These are phyloP conservation scores for Leucocoprinus leucothites DNA, from an alignment of 768 basidiomycete species.

Conservation along the genomic window DNA sequence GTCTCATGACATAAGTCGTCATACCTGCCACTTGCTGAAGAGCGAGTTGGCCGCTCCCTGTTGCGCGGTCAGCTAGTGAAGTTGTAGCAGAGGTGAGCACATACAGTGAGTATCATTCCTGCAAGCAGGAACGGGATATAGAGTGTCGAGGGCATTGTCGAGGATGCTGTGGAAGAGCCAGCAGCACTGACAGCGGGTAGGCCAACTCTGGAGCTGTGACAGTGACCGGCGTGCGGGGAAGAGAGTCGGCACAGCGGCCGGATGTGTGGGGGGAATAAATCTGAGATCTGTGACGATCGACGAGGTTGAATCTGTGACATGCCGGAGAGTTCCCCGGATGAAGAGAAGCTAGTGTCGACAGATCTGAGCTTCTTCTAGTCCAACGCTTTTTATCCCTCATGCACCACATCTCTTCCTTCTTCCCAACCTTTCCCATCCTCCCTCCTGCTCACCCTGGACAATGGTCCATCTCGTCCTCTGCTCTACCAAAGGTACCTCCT, in stretches of 20 bases:
- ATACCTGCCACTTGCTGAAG: constrained; percentile 81
- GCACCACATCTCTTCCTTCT: constrained; percentile 24
- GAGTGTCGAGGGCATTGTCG: constrained; percentile 61
- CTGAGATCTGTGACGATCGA: constrained; percentile 22
- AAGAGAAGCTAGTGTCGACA: constrained; percentile 31
- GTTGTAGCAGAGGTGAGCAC: constrained; percentile 13
- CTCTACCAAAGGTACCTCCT: constrained; percentile 50
- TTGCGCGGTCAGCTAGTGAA: not conserved
- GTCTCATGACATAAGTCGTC: constrained; percentile 15
- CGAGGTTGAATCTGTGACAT: constrained; percentile 24
- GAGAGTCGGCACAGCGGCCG: too few relatives aligned
- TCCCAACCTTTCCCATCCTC: constrained; percentile 26
- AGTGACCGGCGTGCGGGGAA: constrained; percentile 17
- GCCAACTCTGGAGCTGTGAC: constrained; percentile 12
- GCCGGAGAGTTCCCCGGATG: constrained; percentile 21
- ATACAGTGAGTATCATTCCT: constrained; percentile 90
- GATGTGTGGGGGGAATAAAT: constrained; percentile 10
- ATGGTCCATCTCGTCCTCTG: constrained; percentile 73
- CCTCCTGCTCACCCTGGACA: constrained; percentile 21
- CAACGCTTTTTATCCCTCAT: constrained; percentile 42
- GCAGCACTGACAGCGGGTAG: not conserved
- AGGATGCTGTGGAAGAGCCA: constrained; percentile 14
- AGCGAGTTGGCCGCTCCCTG: constrained; percentile 80
- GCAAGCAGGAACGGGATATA: constrained; percentile 79
- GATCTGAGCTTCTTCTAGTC: constrained; percentile 35